Conservation (phyloP, 495 filamentous ascomycete species). For the Podospora sp. region DNA sequence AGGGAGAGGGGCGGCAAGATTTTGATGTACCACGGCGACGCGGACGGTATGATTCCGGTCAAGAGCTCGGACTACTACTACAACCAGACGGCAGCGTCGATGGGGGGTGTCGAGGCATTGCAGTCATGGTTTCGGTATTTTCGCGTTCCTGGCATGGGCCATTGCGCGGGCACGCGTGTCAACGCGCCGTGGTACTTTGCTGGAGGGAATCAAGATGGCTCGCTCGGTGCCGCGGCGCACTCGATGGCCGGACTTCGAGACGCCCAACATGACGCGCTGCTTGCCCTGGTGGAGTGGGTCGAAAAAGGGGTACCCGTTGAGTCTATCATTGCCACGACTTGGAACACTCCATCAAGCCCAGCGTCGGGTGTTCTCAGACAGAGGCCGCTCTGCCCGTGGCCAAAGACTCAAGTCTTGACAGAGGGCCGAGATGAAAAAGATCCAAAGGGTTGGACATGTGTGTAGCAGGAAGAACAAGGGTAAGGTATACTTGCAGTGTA, state of each 20-base stretch:
- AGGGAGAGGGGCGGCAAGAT: slow-evolving; percentile 55
- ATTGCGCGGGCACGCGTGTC: slow-evolving; percentile 33
- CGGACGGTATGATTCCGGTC: slow-evolving; percentile 53
- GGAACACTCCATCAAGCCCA: slow-evolving; percentile 35
- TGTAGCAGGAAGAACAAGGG: neutral
- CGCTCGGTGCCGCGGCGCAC: slow-evolving; percentile 33
- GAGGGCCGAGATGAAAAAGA: neutral
- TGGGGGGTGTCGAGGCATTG: slow-evolving; percentile 32
- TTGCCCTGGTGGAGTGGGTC: slow-evolving; percentile 57
- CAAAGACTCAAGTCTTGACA: slow-evolving; percentile 22
- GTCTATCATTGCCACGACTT: slow-evolving; percentile 46
- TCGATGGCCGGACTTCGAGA: slow-evolving; percentile 46
- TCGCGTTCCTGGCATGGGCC: slow-evolving; percentile 46
- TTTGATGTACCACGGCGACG: slow-evolving; percentile 56
- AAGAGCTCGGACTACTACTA: slow-evolving; percentile 49
- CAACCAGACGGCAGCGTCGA: slow-evolving; percentile 41
- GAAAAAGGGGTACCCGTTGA: slow-evolving; percentile 49
- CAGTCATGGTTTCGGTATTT: slow-evolving; percentile 44
- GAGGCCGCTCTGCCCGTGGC: slow-evolving; percentile 48
- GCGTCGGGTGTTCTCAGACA: slow-evolving; percentile 41
- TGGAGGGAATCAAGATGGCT: slow-evolving; percentile 32
- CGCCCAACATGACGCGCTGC: slow-evolving; percentile 46
- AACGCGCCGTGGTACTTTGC: slow-evolving; percentile 47
- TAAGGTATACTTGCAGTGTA: no score
- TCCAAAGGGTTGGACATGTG: neutral